phyloP scores from a whole-genome alignment of 2,329 filamentous ascomycete species.

The Dactylonectria estremocensis region DNA sequence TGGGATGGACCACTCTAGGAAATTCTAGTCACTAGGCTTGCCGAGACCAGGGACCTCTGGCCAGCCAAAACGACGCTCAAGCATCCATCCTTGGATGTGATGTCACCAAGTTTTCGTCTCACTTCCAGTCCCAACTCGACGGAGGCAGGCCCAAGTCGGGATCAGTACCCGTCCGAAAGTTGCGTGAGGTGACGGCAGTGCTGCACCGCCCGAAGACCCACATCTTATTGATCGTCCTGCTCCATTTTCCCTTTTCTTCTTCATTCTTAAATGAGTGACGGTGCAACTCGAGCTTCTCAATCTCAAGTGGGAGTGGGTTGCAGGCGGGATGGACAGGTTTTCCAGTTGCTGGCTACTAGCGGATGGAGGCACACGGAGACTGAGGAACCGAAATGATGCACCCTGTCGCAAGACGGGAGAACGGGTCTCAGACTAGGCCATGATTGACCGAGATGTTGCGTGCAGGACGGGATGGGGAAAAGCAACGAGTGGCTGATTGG shows the following conservation, averaged over 20 bases:
- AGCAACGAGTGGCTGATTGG: slow-evolving; percentile 45
- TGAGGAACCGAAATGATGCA: slow-evolving; percentile 18
- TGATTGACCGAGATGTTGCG: slow-evolving; percentile 39
- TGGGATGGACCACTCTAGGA: slow-evolving; percentile 28
- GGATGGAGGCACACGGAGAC: slow-evolving; percentile 17
- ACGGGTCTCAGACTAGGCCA: slow-evolving; percentile 26
- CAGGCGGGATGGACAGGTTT: slow-evolving; percentile 25
- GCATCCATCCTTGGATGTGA: not conserved
- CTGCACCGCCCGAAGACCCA: slow-evolving; percentile 30
- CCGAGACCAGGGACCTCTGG: slow-evolving; percentile 17
- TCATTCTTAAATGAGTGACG: not conserved
- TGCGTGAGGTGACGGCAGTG: slow-evolving; percentile 35
- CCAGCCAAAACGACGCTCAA: slow-evolving; percentile 9
- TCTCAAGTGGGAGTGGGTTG: slow-evolving; percentile 19
- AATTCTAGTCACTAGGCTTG: slow-evolving; percentile 12
- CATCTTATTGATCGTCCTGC: slow-evolving; percentile 22
- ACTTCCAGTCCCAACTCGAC: not conserved
- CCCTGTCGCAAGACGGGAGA: slow-evolving; percentile 27
- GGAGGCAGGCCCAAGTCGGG: slow-evolving; percentile 11
- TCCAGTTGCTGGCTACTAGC: slow-evolving; percentile 11
- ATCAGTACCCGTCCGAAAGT: not conserved
- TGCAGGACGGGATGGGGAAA: slow-evolving; percentile 37
- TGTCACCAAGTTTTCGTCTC: not conserved
- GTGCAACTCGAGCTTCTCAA: slow-evolving; percentile 5
- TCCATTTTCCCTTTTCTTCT: slow-evolving; percentile 23